These are phyloP conservation scores for Euphrasia arctica DNA, from an alignment of 305 asterid genomes.

Conservation along the genomic window DNA sequence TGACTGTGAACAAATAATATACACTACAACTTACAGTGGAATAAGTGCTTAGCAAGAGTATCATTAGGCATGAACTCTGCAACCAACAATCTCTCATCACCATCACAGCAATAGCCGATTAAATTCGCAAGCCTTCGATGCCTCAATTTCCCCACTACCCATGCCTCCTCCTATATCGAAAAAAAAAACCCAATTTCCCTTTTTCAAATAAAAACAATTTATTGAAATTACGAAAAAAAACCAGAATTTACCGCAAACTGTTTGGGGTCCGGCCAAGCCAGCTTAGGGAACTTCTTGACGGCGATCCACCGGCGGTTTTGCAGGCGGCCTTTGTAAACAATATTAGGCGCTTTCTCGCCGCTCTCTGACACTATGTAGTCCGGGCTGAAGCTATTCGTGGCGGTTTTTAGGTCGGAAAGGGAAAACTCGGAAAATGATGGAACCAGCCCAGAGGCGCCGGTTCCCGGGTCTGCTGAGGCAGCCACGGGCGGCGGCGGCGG, in stretches of 20 bases:
- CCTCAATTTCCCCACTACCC: conserved; percentile 59
- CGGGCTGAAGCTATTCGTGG: conserved; percentile 67
- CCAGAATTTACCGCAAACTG: conserved; percentile 55
- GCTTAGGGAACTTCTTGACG: conserved; percentile 69
- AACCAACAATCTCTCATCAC: conserved; percentile 61
- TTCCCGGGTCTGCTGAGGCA: conserved; percentile 23
- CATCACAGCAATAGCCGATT: conserved; percentile 67
- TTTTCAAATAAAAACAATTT: neutral
- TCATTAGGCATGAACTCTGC: conserved; percentile 63
- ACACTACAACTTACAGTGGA: conserved; percentile 44
- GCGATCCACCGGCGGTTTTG: conserved; percentile 74
- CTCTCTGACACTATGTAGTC: conserved; percentile 71
- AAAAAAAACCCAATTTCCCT: neutral
- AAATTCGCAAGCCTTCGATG: conserved; percentile 49
- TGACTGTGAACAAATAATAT: conserved; percentile 7
- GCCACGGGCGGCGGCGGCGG: conserved; percentile 22
- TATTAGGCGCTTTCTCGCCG: conserved; percentile 76
- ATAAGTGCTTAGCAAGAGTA: conserved; percentile 59
- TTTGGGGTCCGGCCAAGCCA: conserved; percentile 71
- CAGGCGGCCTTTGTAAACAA: conserved; percentile 65
- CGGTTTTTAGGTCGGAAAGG: conserved; percentile 51
- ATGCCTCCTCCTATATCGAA: conserved; percentile 47
- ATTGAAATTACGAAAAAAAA: conserved; percentile 15
- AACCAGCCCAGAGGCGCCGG: conserved; percentile 34
- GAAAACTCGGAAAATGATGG: conserved; percentile 61